These are phyloP conservation scores for Inonotus obliquus DNA, from an alignment of 1,284 basidiomycete genomes.

Conservation along the genomic window DNA sequence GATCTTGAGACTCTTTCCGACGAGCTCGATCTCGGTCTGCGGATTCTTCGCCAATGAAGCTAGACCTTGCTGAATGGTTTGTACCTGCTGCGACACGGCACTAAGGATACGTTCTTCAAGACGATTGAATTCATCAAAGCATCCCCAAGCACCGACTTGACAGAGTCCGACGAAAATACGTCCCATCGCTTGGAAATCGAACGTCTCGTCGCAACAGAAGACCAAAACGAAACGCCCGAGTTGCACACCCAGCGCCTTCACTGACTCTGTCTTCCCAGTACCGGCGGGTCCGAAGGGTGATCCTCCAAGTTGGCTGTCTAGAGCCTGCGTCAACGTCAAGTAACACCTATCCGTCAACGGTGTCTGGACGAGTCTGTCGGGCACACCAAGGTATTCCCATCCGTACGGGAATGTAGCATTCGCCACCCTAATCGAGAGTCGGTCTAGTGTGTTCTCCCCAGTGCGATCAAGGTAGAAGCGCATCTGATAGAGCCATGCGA, in stretches of 20 bases:
- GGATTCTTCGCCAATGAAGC: constrained; percentile 77
- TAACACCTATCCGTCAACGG: constrained; percentile 98
- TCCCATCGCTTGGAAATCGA: constrained; percentile 99
- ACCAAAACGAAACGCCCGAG: constrained; percentile 97
- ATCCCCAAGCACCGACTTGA: constrained; percentile 99
- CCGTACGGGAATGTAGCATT: constrained; percentile 96
- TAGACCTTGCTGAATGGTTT: constrained; percentile 96
- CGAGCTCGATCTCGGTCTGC: constrained; percentile 89
- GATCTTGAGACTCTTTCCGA: constrained; percentile 90
- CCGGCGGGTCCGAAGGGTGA: constrained; percentile 98
- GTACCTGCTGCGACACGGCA: constrained; percentile 98
- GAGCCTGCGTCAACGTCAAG: constrained; percentile 92
- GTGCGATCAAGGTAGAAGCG: constrained; percentile 87
- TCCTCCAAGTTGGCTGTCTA: constrained; percentile 93
- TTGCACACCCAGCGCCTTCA: constrained; percentile 97
- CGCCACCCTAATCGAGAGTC: constrained; percentile 81
- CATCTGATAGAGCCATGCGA: constrained; percentile 98
- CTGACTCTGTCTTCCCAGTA: constrained; percentile 99
- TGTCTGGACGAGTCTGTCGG: constrained; percentile 96
- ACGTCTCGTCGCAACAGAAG: constrained; percentile 99
- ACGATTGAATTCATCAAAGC: constrained; percentile 98
- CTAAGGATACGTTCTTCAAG: constrained; percentile 97
- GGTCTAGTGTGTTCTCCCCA: constrained; percentile 72
- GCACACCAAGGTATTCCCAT: constrained; percentile 97
- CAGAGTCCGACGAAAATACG: constrained; percentile 98